Percentiles rank a stretch among this genome's conserved stretches.
Evolutionary conservation across 2,329 filamentous ascomycete genomes (phyloP).

Genomic region (Sporothrix humicola): DNA sequence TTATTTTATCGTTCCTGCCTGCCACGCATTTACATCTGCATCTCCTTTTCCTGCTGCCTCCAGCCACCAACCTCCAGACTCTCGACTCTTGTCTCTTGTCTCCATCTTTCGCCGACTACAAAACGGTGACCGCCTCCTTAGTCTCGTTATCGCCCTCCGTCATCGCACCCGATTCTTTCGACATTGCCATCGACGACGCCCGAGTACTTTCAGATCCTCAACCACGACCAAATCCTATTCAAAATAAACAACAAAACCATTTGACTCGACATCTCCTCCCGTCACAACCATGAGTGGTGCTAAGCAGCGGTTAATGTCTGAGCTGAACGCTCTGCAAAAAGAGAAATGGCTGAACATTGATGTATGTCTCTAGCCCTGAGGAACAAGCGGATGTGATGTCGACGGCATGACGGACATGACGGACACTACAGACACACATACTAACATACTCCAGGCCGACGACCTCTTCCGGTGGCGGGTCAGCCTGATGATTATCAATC

Average conservation of each 20-base stretch:
- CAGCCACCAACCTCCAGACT: background rate
- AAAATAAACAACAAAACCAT: too few species aligned
- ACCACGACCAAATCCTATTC: background rate
- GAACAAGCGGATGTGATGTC: background rate
- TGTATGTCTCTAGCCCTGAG: conserved; percentile 54
- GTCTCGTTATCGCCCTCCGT: conserved; percentile 13
- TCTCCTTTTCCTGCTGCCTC: conserved; percentile 20
- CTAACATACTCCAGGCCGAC: conserved; percentile 55
- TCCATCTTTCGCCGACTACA: background rate
- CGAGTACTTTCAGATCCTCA: too few species aligned
- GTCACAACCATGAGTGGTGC: conserved; percentile 55
- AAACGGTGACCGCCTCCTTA: background rate
- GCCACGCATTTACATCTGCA: background rate
- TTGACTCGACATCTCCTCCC: too few species aligned
- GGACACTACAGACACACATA: conserved; percentile 5
- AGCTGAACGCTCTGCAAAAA: conserved; percentile 79
- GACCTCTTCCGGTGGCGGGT: conserved; percentile 88
- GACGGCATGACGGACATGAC: background rate
- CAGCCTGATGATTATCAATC: conserved; percentile 89
- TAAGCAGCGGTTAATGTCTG: conserved; percentile 85
- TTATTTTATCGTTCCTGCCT: conserved; percentile 11
- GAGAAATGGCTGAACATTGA: conserved; percentile 95
- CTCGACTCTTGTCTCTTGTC: background rate
- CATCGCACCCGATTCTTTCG: conserved; percentile 17
- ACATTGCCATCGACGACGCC: background rate